Percentiles rank a stretch among this genome's conserved stretches.
Conservation (phyloP, 1,284 basidiomycete species). For the Melampsora americana region DNA sequence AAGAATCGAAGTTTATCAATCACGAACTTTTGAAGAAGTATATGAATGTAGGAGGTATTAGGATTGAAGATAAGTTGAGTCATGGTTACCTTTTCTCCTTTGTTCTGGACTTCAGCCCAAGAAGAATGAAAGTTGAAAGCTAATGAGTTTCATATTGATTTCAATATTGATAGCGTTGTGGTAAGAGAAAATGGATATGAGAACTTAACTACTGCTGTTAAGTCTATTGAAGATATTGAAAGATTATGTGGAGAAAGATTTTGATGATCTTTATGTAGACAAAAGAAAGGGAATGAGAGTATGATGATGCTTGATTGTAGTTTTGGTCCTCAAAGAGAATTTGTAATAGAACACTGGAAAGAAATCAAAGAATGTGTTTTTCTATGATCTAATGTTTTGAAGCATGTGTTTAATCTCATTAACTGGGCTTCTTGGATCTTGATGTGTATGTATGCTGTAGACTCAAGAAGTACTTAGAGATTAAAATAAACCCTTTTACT, state of each 20-base stretch:
- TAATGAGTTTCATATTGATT: not conserved
- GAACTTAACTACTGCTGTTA: conserved; percentile 26
- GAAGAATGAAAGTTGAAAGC: conserved; percentile 4
- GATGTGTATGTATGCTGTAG: too few relatives aligned
- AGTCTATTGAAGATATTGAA: conserved; percentile 29
- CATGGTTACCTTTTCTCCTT: not conserved
- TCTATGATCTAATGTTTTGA: too few relatives aligned
- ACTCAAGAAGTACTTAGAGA: too few relatives aligned
- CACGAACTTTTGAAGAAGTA: conserved; percentile 29
- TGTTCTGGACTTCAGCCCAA: not conserved
- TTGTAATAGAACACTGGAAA: too few relatives aligned
- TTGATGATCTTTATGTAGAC: too few relatives aligned
- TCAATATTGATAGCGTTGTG: conserved; percentile 9
- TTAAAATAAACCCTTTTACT: too few relatives aligned
- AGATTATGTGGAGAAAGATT: not conserved
- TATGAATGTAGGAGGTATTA: conserved; percentile 21
- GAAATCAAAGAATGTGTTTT: too few relatives aligned
- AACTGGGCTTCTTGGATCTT: too few relatives aligned
- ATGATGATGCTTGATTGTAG: too few relatives aligned
- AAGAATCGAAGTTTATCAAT: conserved; percentile 26
- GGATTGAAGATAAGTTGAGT: conserved; percentile 39
- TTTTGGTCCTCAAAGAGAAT: too few relatives aligned
- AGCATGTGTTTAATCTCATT: too few relatives aligned
- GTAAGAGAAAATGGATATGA: conserved; percentile 28
- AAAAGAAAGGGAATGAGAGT: too few relatives aligned